Evolutionary conservation across 257 asterid genomes (phyloP).

Genomic region (Misopates orontium): DNA sequence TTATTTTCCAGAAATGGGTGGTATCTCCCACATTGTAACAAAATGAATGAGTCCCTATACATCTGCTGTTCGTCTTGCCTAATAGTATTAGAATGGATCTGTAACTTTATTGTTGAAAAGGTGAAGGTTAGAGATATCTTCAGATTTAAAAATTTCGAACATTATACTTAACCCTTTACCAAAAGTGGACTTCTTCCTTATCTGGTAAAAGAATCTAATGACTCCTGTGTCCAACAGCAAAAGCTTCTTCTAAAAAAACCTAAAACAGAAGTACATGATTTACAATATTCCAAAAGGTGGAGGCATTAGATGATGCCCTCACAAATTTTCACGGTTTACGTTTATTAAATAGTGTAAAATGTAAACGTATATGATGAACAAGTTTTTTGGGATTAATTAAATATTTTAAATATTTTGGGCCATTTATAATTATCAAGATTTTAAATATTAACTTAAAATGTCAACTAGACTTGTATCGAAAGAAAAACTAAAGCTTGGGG

Average conservation of each 20-base stretch:
- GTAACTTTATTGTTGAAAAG: not conserved
- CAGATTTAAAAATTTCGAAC: not conserved
- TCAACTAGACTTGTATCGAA: too few species aligned
- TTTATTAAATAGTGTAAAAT: not conserved
- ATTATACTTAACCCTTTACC: conserved; percentile 1
- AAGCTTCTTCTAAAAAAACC: not conserved
- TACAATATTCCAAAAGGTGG: too few species aligned
- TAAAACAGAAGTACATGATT: not conserved
- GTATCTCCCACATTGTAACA: not conserved
- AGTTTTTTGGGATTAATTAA: too few species aligned
- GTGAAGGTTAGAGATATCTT: conserved; percentile 11
- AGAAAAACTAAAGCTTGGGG: too few species aligned
- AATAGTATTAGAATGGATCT: conserved; percentile 4
- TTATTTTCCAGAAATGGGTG: not conserved
- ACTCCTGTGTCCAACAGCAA: not conserved
- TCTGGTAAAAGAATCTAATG: not conserved
- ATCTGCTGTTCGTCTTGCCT: not conserved
- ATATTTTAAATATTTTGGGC: too few species aligned
- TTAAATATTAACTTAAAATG: too few species aligned
- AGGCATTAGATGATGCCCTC: too few species aligned
- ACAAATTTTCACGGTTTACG: not conserved
- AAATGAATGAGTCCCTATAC: not conserved
- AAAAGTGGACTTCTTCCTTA: conserved; percentile 1
- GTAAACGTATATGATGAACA: too few species aligned
- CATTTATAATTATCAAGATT: too few species aligned